Base-by-base conservation (phyloP, 2,329 filamentous ascomycete species). In the Phaeosphaeria sp. region DNA sequence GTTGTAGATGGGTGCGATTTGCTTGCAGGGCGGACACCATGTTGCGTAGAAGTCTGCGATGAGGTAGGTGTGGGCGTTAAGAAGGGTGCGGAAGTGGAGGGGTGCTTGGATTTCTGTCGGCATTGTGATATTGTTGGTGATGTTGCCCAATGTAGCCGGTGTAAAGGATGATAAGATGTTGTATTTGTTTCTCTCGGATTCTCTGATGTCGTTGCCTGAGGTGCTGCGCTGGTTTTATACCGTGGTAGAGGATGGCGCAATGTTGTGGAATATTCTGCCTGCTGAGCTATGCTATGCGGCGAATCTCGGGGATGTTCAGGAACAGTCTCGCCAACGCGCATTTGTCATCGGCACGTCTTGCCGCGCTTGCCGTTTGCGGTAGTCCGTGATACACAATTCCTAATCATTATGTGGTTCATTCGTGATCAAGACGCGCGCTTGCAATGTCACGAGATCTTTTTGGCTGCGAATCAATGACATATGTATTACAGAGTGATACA, bases 21-120 rank as follows among this genome's bases (percentile, higher is more conserved):
- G 77, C 68, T 84, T 84, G 78, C 84, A 86, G 17, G 84, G 84
- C 1, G 83, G 83, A 67, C 84, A 86, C 83, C 84, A 86, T 62
- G 80, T 81, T 15, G 82, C 82, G 69, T 80, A 82, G 76, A 83
- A 83, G 69, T 84, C 82, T 63, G 81, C 77, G 50, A 84, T 76
- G 57, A 83, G 73, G 60, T 73, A 76, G n/a, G 69, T 73, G 58
- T 75, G 69, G 0, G 62, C 60, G n/a, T 60, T 67, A 17, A 77
- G 64, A 18, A 78, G 67, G 21, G 73, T 75, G 60, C 64, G 72
- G 64, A 77, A 71, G 58, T 78, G 73, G 4, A 75, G 61, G 5
- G 68, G 56, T 15, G 71, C 63, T 43, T 62, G 68, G 54, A 77
- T 75, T 59, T 72, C 69, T 48, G 67, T 73, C 13, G 69, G 65